phyloP scores from a whole-genome alignment of 2,329 filamentous ascomycete species.

The Diaporthe velutina region DNA sequence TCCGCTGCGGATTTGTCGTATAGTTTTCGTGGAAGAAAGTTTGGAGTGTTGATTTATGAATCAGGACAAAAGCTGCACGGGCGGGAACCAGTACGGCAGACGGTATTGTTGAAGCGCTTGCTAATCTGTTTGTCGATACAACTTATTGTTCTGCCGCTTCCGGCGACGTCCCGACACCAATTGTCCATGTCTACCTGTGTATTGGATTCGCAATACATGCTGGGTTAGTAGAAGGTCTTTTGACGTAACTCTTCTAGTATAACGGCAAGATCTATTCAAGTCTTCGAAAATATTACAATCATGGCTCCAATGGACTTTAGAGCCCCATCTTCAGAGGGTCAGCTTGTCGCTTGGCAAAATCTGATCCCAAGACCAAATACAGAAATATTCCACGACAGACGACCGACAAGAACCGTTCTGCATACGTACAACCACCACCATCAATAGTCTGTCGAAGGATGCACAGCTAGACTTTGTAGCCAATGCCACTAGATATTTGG shows the following conservation, averaged over 20 bases:
- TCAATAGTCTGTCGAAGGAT: not conserved
- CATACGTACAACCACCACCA: not conserved
- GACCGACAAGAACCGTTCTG: not conserved
- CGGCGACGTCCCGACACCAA: not conserved
- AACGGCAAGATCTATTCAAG: not conserved
- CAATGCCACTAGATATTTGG: not conserved
- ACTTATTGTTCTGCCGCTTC: not conserved
- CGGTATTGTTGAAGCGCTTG: not conserved
- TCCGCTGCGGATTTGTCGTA: not conserved
- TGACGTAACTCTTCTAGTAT: too few species aligned
- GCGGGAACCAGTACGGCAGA: too few species aligned
- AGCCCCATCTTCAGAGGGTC: not conserved
- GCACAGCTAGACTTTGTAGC: not conserved
- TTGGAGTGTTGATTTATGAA: not conserved
- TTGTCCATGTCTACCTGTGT: not conserved
- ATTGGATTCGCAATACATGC: not conserved
- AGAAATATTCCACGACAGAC: too few species aligned
- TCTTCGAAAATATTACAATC: too few species aligned
- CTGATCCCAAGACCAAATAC: too few species aligned
- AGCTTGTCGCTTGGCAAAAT: not conserved
- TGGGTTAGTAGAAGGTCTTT: not conserved
- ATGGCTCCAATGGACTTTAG: too few species aligned
- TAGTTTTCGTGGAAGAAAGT: too few species aligned
- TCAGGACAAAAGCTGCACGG: accelerated
- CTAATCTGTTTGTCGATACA: not conserved